Conservation (phyloP, 257 asterid genomes). For the Fraxinus pennsylvanica region DNA sequence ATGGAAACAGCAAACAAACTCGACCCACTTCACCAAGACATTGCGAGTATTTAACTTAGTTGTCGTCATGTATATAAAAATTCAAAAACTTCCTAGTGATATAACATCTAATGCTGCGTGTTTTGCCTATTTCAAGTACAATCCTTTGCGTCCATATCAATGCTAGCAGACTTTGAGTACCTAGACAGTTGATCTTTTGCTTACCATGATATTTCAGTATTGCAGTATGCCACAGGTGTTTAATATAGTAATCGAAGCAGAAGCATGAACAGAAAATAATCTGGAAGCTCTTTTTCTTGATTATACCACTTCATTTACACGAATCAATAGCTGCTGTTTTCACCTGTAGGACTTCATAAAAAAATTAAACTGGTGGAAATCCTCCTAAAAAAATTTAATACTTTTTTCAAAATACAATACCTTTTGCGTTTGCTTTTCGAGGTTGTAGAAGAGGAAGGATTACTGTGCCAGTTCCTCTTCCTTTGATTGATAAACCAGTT, state of each 20-base stretch:
- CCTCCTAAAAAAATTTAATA: not conserved
- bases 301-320: not conserved
- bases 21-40: slow-evolving; percentile 5
- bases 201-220: not conserved
- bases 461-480: slow-evolving; percentile 79
- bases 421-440: slow-evolving; percentile 64
- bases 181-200: not conserved
- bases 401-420: slow-evolving; percentile 27
- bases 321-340: slow-evolving; percentile 22
- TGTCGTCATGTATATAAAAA: slow-evolving; percentile 11
- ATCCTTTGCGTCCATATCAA: slow-evolving; percentile 1
- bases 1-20: slow-evolving; percentile 17
- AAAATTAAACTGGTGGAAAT: slow-evolving; percentile 13
- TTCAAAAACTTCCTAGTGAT: slow-evolving; percentile 5
- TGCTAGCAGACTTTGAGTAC: slow-evolving; percentile 4
- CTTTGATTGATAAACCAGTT: slow-evolving; percentile 79
- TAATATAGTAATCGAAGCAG: not conserved
- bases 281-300: slow-evolving; percentile 2
- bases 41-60: slow-evolving; percentile 7
- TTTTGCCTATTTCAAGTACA: slow-evolving; percentile 5
- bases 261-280: not conserved
- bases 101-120: slow-evolving; percentile 16
- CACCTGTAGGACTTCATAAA: slow-evolving; percentile 36
- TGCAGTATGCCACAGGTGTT: not conserved
- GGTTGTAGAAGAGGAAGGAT: slow-evolving; percentile 54